Base-by-base conservation (phyloP, 148 eudicot species). In the Spergularia bocconei region DNA sequence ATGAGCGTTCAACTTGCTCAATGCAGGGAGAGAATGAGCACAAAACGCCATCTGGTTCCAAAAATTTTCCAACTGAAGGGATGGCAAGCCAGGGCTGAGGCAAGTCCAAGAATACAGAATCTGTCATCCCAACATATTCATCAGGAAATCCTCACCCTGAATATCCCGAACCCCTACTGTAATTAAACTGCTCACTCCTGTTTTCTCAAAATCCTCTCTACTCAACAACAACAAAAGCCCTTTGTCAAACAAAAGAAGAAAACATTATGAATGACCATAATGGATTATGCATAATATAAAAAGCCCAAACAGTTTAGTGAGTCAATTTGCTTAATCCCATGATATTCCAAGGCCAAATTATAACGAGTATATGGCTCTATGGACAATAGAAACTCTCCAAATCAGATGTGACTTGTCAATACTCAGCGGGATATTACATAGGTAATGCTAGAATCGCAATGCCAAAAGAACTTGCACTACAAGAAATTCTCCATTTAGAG, bases 21-120 rank as follows among this genome's bases (percentile, higher is more conserved):
- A 94, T 94, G 83, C 97, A 94, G 11, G 98, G 98, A 11, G 98
- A 94, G 77, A 94, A 94, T 41, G 98, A 94, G 85, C 98, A 91
- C 84, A 94, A 70, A 72, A 90, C 77, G 17, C 89, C 98, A 79
- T 94, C 97, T 74, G 85, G 85, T 69, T 91, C 89, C 83, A 94
- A 80, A 92, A 94, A 88, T 81, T 90, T 89, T 15, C 85, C 91
- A 39, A 84, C 96, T 58, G 93, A 94, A 56, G 96, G 98, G 74
- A 94, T 90, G 60, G 91, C 96, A 69, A 90, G 84, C 98, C 98
- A 94, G 33, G 98, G 98, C 71, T 90, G 92, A 44, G 98, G 97
- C 77, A 94, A 84, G 75, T 94, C 98, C 59, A 91, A 81, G 83
- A 90, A 94, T 61, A 85, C 92, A 16, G 97, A 82, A 84, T 94